phyloP scores from a whole-genome alignment of 1,139 yeast species.

The Trichomonascaceae sp. region DNA sequence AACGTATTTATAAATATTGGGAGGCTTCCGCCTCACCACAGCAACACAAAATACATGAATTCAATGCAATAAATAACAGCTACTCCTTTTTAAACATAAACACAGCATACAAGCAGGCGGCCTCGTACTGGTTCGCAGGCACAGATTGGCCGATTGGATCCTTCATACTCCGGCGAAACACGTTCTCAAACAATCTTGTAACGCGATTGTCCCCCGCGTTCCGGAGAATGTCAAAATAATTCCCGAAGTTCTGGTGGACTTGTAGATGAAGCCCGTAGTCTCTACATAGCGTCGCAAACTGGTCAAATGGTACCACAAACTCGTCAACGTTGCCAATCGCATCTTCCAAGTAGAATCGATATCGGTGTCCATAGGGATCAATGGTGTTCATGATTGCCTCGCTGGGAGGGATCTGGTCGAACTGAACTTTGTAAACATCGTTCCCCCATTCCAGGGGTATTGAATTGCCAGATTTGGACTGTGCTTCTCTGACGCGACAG shows the following conservation, averaged over 20 bases:
- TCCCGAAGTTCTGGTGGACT: slow-evolving; percentile 41
- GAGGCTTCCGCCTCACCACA: no score
- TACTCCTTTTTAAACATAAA: slow-evolving; percentile 56
- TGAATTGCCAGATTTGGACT: background rate
- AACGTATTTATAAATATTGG: no score
- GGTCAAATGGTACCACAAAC: slow-evolving; percentile 93
- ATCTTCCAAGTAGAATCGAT: slow-evolving; percentile 71
- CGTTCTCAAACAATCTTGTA: slow-evolving; percentile 35
- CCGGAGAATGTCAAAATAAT: slow-evolving; percentile 41
- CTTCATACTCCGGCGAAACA: slow-evolving; percentile 78
- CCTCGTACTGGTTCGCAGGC: slow-evolving; percentile 86
- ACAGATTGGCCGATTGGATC: no score
- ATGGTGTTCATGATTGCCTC: slow-evolving; percentile 60
- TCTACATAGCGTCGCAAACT: slow-evolving; percentile 67
- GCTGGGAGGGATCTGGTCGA: slow-evolving; percentile 60
- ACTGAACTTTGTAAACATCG: slow-evolving; percentile 64
- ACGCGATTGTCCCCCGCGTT: no score
- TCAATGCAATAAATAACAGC: background rate
- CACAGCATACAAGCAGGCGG: slow-evolving; percentile 70
- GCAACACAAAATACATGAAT: no score
- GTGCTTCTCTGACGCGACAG: slow-evolving; percentile 33
- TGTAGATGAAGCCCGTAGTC: slow-evolving; percentile 64
- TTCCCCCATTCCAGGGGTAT: slow-evolving; percentile 55
- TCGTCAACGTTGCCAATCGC: slow-evolving; percentile 97
- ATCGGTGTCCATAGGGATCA: slow-evolving; percentile 57